phyloP scores from a whole-genome alignment of 352 stramenopile genomes.

The Phytophthora pisi region DNA sequence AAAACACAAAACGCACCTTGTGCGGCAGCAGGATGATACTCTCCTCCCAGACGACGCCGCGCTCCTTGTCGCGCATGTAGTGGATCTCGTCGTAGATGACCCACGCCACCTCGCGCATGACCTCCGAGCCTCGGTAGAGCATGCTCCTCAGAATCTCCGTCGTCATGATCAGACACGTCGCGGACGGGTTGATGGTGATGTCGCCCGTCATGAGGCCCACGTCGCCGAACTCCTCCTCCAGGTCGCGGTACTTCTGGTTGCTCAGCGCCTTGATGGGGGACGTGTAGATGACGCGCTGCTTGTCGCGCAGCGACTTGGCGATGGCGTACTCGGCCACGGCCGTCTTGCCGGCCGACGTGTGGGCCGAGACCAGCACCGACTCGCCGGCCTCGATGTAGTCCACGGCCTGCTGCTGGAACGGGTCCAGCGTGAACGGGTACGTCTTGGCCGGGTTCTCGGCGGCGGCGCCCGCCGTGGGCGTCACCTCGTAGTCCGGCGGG shows the following conservation, averaged over 20 bases:
- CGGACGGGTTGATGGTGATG: slow-evolving; percentile 99
- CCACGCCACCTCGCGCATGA: slow-evolving; percentile 98
- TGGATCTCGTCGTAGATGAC: slow-evolving; percentile 99
- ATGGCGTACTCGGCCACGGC: slow-evolving; percentile 99
- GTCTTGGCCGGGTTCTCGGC: slow-evolving; percentile 93
- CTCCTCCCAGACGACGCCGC: slow-evolving; percentile 99
- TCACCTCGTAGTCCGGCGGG: slow-evolving; percentile 66
- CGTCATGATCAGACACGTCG: slow-evolving; percentile 98
- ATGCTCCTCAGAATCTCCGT: slow-evolving; percentile 98
- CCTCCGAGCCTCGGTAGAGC: slow-evolving; percentile 98
- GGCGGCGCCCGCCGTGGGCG: slow-evolving; percentile 52
- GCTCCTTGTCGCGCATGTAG: slow-evolving; percentile 99
- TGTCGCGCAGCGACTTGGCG: slow-evolving; percentile 94
- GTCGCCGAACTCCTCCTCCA: slow-evolving; percentile 94
- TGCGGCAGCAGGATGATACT: slow-evolving; percentile 99
- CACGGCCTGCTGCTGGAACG: slow-evolving; percentile 98
- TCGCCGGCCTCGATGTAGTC: slow-evolving; percentile 97
- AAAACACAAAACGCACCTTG: slow-evolving; percentile 98
- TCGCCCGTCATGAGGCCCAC: slow-evolving; percentile 99
- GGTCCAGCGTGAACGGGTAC: slow-evolving; percentile 98
- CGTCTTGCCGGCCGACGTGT: slow-evolving; percentile 98
- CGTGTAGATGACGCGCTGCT: slow-evolving; percentile 98
- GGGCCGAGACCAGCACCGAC: slow-evolving; percentile 98
- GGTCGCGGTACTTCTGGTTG: slow-evolving; percentile 99
- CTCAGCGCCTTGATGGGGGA: slow-evolving; percentile 99